phyloP scores from a whole-genome alignment of 2,329 filamentous ascomycete species.

The Allantophomopsis cytisporea region DNA sequence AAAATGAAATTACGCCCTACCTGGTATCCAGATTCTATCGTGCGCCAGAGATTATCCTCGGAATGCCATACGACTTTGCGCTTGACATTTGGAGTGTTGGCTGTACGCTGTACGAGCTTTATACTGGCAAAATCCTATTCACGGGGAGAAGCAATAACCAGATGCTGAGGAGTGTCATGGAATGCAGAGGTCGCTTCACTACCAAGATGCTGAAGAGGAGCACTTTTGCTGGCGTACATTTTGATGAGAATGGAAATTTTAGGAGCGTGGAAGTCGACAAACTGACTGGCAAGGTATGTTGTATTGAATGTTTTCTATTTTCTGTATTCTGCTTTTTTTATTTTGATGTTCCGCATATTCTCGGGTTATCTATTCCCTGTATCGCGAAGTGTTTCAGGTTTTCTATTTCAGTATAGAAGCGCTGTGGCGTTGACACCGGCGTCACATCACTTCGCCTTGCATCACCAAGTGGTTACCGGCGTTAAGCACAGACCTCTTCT shows the following conservation, averaged over 20 bases:
- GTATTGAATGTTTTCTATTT: conserved; percentile 8
- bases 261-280: conserved; percentile 77
- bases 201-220: conserved; percentile 80
- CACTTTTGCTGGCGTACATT: conserved; percentile 62
- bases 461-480: no score
- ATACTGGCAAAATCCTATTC: conserved; percentile 95
- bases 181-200: conserved; percentile 84
- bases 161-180: conserved; percentile 94
- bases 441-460: neutral
- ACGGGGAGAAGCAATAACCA: conserved; percentile 94
- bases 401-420: conserved; percentile 9
- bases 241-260: conserved; percentile 76
- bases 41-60: conserved; percentile 91
- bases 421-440: conserved; percentile 22
- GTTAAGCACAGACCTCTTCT: no score
- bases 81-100: conserved; percentile 98
- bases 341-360: conserved; percentile 1
- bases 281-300: conserved; percentile 61
- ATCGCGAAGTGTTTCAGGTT: neutral
- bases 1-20: conserved; percentile 88
- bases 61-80: conserved; percentile 88
- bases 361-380: neutral
- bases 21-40: conserved; percentile 96
- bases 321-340: conserved; percentile 5
- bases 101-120: conserved; percentile 92